Conservation (phyloP, 1,284 basidiomycete genomes). For the Ceratobasidium sp. region DNA sequence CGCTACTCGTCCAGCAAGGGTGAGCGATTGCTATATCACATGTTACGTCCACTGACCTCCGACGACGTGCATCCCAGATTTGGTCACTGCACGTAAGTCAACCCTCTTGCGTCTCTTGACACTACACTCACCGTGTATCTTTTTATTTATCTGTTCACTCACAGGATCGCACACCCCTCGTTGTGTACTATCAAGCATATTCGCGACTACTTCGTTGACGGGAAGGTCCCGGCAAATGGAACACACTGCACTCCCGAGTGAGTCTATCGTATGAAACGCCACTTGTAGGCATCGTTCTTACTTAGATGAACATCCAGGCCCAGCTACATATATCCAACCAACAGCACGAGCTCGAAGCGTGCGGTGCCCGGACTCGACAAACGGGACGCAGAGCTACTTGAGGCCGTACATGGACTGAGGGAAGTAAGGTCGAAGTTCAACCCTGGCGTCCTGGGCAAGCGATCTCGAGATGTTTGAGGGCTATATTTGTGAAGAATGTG, state of each 20-base stretch:
- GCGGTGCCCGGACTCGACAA: conserved; percentile 1
- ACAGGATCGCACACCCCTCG: conserved; percentile 50
- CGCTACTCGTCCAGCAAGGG: conserved; percentile 51
- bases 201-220: conserved; percentile 51
- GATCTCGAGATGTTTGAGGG: too few species aligned
- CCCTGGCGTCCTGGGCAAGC: too few species aligned
- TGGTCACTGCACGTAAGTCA: too few species aligned
- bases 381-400: conserved; percentile 5
- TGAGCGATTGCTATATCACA: conserved; percentile 3
- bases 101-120: too few species aligned
- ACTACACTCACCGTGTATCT: not conserved
- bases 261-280: not conserved
- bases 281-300: not conserved
- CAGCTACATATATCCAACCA: conserved; percentile 20
- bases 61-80: too few species aligned
- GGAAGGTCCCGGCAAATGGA: conserved; percentile 48
- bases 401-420: not conserved
- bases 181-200: conserved; percentile 50
- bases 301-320: not conserved
- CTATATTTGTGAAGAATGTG: too few species aligned
- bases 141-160: not conserved
- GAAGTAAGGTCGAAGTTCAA: not conserved
- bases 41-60: too few species aligned
- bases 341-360: conserved; percentile 5
- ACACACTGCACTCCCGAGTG: conserved; percentile 48